phyloP scores from a whole-genome alignment of 345 rosid species.

The Lepidium didymum region DNA sequence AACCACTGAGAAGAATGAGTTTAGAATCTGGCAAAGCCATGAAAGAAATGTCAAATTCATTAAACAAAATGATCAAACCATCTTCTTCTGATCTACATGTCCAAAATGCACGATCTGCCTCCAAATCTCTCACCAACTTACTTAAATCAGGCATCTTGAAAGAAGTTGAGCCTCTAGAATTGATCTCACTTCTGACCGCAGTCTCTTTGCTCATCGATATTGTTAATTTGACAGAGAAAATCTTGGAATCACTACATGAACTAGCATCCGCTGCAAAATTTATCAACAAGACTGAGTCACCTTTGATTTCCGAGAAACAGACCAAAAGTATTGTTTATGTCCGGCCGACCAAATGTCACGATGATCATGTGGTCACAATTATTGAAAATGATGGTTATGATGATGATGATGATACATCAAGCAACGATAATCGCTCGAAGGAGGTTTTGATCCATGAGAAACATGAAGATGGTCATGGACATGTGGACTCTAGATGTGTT shows the following conservation, averaged over 20 bases:
- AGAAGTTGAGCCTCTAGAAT: conserved; percentile 32
- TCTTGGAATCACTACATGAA: conserved; percentile 47
- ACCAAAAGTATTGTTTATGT: background rate
- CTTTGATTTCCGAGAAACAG: conserved; percentile 26
- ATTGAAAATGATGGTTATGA: conserved; percentile 1
- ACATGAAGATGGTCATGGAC: background rate
- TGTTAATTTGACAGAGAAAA: conserved; percentile 38
- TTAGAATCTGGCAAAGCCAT: conserved; percentile 45
- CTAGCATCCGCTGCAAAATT: conserved; percentile 50
- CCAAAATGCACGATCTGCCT: conserved; percentile 33
- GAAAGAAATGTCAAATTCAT: conserved; percentile 44
- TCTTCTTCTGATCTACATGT: conserved; percentile 35
- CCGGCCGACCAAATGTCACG: conserved; percentile 5
- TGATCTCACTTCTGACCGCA: conserved; percentile 39
- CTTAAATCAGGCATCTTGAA: conserved; percentile 41
- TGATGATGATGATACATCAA: background rate
- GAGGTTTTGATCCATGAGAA: conserved; percentile 4
- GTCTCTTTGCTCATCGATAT: conserved; percentile 51
- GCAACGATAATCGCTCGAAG: background rate
- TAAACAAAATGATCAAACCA: conserved; percentile 41
- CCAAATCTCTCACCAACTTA: conserved; percentile 34
- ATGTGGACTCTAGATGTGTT: background rate
- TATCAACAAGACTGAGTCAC: conserved; percentile 18
- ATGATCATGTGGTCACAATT: conserved; percentile 16
- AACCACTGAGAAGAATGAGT: conserved; percentile 42